Percentiles rank a stretch among this genome's conserved stretches.
These are phyloP conservation scores for Phytophthora uliginosa DNA, from an alignment of 352 stramenopile species.

Conservation along the genomic window DNA sequence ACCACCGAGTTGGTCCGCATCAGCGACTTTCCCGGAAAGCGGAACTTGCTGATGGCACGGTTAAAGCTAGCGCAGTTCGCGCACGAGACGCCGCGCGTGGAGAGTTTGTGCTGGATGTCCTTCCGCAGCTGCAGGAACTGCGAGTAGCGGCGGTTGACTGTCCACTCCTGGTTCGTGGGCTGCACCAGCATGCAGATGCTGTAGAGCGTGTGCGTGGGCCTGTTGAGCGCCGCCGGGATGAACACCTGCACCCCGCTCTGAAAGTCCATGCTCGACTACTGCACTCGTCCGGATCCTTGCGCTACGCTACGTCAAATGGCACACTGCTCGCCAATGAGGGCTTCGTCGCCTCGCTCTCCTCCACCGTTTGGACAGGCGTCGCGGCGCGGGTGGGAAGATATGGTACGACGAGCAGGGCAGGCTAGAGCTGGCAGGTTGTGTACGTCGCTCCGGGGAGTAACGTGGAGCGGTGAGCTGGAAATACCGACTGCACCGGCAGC, in stretches of 20 bases:
- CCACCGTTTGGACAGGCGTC: constrained; percentile 20
- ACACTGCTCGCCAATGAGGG: constrained; percentile 4
- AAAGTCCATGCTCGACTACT: constrained; percentile 30
- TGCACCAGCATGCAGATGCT: constrained; percentile 87
- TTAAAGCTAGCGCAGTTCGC: constrained; percentile 76
- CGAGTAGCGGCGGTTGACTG: constrained; percentile 88
- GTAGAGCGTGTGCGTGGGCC: constrained; percentile 87
- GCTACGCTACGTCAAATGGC: constrained; percentile 32
- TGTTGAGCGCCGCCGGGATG: constrained; percentile 86
- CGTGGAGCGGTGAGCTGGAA: constrained; percentile 40
- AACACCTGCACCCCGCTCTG: constrained; percentile 80
- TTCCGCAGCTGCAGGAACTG: constrained; percentile 87
- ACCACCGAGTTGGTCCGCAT: constrained; percentile 81
- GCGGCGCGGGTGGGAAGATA: constrained; percentile 5
- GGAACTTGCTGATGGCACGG: constrained; percentile 65
- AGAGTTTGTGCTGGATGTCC: constrained; percentile 64
- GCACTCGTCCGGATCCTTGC: constrained; percentile 4
- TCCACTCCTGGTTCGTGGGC: constrained; percentile 84
- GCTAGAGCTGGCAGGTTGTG: constrained; percentile 1
- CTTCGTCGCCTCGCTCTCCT: constrained; percentile 11
- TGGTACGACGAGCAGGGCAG: constrained; percentile 28
- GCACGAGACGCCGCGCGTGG: constrained; percentile 48
- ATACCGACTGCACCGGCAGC: constrained; percentile 34
- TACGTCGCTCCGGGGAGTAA: constrained; percentile 42
- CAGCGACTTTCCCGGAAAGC: constrained; percentile 75